These are phyloP conservation scores for Phytophthora macrochlamydospora DNA, from an alignment of 352 stramenopile genomes.

Conservation along the genomic window DNA sequence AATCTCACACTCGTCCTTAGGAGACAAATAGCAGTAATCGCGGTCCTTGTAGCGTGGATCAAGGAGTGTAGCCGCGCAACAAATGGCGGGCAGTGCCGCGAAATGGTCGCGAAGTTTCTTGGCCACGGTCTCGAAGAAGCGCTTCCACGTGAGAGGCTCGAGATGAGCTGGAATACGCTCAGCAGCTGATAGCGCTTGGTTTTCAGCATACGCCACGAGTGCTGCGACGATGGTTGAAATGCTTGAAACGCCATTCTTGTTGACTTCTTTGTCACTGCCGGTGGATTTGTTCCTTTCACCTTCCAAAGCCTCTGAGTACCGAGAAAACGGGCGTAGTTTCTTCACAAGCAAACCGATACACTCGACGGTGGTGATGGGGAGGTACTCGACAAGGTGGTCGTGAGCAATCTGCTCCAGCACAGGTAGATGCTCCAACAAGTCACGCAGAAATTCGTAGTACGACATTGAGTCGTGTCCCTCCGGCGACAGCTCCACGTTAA, in stretches of 20 bases:
- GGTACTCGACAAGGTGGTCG: conserved; percentile 51
- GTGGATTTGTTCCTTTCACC: conserved; percentile 76
- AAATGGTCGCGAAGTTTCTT: conserved; percentile 68
- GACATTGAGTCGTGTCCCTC: conserved; percentile 36
- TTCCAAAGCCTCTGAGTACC: conserved; percentile 76
- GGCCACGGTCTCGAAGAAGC: conserved; percentile 62
- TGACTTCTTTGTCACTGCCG: conserved; percentile 78
- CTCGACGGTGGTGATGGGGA: conserved; percentile 47
- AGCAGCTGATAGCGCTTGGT: conserved; percentile 42
- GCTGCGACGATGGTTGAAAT: conserved; percentile 77
- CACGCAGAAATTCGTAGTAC: conserved; percentile 71
- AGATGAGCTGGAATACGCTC: conserved; percentile 42
- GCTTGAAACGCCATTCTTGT: conserved; percentile 76
- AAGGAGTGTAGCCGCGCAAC: conserved; percentile 74
- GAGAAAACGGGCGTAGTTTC: conserved; percentile 75
- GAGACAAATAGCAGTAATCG: conserved; percentile 75
- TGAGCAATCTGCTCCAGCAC: conserved; percentile 62
- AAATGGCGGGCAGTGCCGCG: conserved; percentile 50
- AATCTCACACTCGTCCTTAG: conserved; percentile 54
- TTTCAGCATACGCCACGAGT: conserved; percentile 71
- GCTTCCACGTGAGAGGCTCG: conserved; percentile 52
- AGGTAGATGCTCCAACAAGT: conserved; percentile 48
- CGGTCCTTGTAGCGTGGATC: conserved; percentile 85
- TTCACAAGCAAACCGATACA: conserved; percentile 66
- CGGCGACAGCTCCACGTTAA: conserved; percentile 37